Percentiles rank a stretch among this genome's conserved stretches.
phyloP scores from a whole-genome alignment of 345 rosid species.

The Pugionium cornutum region DNA sequence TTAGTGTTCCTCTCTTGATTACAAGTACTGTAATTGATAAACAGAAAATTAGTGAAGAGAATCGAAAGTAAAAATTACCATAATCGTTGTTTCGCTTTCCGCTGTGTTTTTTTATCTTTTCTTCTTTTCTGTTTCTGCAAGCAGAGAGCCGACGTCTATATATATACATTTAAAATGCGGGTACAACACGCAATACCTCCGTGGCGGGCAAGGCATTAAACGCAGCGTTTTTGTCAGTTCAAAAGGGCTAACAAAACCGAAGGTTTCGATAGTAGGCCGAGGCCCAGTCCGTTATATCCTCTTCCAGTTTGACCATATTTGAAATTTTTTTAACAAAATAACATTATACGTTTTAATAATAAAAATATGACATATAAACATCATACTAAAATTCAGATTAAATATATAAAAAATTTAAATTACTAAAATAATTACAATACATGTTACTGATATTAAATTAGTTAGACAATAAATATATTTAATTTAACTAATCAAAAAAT shows the following conservation, averaged over 20 bases:
- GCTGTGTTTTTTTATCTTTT: neutral
- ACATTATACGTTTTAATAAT: too few relatives aligned
- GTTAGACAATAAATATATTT: too few relatives aligned
- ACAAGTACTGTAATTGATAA: neutral
- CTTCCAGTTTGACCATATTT: constrained; percentile 11
- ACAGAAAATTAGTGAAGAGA: constrained; percentile 9
- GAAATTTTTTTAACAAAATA: too few relatives aligned
- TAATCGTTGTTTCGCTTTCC: constrained; percentile 5
- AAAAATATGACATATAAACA: too few relatives aligned
- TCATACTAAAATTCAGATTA: too few relatives aligned
- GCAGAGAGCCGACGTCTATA: constrained; percentile 10
- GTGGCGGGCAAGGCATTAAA: constrained; percentile 27
- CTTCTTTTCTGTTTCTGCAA: constrained; percentile 29
- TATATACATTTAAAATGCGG: neutral
- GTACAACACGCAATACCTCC: neutral
- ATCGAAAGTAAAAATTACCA: constrained; percentile 1
- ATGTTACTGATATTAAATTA: too few relatives aligned
- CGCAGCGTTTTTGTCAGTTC: constrained; percentile 5
- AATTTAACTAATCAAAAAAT: too few relatives aligned
- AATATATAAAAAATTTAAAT: too few relatives aligned
- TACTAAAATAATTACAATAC: too few relatives aligned
- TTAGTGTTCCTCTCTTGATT: neutral
- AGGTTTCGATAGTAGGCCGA: neutral
- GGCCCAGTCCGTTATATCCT: neutral
- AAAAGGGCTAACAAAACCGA: neutral